A percentile compares a stretch with the other conserved stretches of the same genome.
Evolutionary conservation across 306 rosid genomes (phyloP).

Genomic region (Bauhinia variegata): DNA sequence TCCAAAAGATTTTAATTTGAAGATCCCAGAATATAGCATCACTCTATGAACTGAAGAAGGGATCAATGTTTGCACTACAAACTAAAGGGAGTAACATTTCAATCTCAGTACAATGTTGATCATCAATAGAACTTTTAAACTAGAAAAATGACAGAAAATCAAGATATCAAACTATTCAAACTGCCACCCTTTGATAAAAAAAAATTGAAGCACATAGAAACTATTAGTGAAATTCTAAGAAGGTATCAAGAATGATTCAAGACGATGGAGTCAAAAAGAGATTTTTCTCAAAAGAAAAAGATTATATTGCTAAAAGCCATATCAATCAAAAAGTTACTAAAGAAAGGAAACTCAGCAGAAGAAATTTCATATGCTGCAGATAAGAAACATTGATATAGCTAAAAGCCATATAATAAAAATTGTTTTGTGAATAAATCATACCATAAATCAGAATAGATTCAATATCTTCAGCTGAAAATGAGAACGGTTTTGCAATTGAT

Average conservation of each 20-base stretch:
- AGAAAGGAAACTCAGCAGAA: too few species aligned
- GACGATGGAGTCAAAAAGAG: background rate
- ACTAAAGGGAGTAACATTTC: background rate
- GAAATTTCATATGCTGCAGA: too few species aligned
- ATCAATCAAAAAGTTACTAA: too few species aligned
- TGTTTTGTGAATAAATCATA: background rate
- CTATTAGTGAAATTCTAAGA: background rate
- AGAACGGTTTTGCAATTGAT: background rate
- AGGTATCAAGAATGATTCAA: background rate
- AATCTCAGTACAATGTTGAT: constrained; percentile 4
- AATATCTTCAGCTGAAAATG: background rate
- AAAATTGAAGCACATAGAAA: too few species aligned
- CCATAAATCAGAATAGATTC: background rate
- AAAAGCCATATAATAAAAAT: background rate
- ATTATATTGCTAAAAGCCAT: background rate
- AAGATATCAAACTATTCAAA: constrained; percentile 10
- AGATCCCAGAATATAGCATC: constrained; percentile 10
- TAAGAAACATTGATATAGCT: background rate
- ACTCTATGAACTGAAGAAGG: constrained; percentile 19
- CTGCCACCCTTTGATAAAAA: background rate
- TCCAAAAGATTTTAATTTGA: constrained; percentile 9
- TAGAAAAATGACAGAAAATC: background rate
- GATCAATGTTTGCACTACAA: background rate
- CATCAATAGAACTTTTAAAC: background rate
- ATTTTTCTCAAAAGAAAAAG: background rate